Percentiles rank a stretch among this genome's conserved stretches.
Evolutionary conservation across 1,139 yeast species (phyloP).

Genomic region (Debaryomycetaceae sp.): DNA sequence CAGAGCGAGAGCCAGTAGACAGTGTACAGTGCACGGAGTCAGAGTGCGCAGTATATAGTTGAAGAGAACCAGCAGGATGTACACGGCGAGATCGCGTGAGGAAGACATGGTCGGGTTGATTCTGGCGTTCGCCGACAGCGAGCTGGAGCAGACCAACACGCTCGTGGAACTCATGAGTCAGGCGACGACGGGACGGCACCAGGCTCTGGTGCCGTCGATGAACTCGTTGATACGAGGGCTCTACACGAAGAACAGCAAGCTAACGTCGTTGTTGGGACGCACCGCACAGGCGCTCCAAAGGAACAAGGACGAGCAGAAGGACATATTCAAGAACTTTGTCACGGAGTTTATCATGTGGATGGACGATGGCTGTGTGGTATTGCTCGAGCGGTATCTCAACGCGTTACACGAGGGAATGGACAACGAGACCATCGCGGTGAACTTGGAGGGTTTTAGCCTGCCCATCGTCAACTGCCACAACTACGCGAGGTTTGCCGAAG

Average conservation of each 20-base stretch:
- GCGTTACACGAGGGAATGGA: slow-evolving; percentile 2
- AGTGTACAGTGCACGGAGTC: too few species aligned
- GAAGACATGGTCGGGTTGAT: background rate
- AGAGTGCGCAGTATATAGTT: background rate
- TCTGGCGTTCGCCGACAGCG: background rate
- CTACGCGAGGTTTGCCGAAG: slow-evolving; percentile 29
- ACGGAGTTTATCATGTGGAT: slow-evolving; percentile 42
- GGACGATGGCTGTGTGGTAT: slow-evolving; percentile 27
- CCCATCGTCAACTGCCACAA: slow-evolving; percentile 33
- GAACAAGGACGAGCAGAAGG: slow-evolving; percentile 18
- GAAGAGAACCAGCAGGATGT: slow-evolving; percentile 7
- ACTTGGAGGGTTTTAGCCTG: slow-evolving; percentile 18
- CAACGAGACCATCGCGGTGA: slow-evolving; percentile 11
- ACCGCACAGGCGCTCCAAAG: slow-evolving; percentile 14
- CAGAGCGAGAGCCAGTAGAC: too few species aligned
- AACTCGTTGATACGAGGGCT: slow-evolving; percentile 35
- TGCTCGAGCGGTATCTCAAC: slow-evolving; percentile 29
- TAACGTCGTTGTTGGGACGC: slow-evolving; percentile 21
- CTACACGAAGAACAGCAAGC: slow-evolving; percentile 36
- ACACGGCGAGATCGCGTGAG: background rate
- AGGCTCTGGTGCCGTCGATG: background rate
- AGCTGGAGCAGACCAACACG: background rate
- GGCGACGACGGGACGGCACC: background rate
- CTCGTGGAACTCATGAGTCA: background rate
- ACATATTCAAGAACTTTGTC: slow-evolving; percentile 32